phyloP scores from a whole-genome alignment of 768 basidiomycete species.

The Boletus rubroflammeus region DNA sequence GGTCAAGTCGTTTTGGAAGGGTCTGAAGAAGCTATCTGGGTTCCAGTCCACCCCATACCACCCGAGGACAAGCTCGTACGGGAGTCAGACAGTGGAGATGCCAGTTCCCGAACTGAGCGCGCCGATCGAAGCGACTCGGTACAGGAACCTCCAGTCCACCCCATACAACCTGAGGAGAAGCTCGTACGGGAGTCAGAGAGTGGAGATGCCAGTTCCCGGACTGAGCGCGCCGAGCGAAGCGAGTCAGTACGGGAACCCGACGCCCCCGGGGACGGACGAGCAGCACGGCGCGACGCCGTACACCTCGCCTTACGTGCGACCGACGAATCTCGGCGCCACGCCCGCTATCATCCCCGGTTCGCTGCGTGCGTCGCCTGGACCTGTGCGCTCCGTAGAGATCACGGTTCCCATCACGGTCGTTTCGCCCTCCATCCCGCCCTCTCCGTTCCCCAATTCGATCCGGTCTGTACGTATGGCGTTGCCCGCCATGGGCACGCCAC shows the following conservation, averaged over 20 bases:
- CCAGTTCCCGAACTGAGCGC: background rate
- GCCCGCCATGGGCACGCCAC: background rate
- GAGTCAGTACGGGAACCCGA: slow-evolving; percentile 16
- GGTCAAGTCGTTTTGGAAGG: slow-evolving; percentile 31
- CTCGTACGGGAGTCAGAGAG: background rate
- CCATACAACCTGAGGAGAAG: background rate
- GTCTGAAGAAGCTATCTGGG: slow-evolving; percentile 31
- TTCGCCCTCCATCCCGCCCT: slow-evolving; percentile 14
- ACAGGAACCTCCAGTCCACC: slow-evolving; percentile 10
- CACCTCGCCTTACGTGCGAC: slow-evolving; percentile 14
- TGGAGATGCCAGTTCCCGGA: background rate
- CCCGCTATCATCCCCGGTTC: background rate
- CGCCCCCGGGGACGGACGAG: slow-evolving; percentile 18
- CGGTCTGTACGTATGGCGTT: slow-evolving; percentile 1
- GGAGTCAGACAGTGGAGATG: slow-evolving; percentile 1
- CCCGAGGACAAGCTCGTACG: background rate
- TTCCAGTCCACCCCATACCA: slow-evolving; percentile 1
- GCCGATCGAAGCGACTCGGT: slow-evolving; percentile 12
- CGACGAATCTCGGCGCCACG: background rate
- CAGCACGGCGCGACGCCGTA: slow-evolving; percentile 16
- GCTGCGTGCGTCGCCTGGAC: slow-evolving; percentile 1
- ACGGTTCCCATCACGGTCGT: slow-evolving; percentile 14
- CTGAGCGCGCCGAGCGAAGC: slow-evolving; percentile 2
- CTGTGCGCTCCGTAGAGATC: background rate
- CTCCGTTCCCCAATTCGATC: slow-evolving; percentile 1